Evolutionary conservation across 2,329 filamentous ascomycete species (phyloP).

Genomic region (Penicillium italicum): DNA sequence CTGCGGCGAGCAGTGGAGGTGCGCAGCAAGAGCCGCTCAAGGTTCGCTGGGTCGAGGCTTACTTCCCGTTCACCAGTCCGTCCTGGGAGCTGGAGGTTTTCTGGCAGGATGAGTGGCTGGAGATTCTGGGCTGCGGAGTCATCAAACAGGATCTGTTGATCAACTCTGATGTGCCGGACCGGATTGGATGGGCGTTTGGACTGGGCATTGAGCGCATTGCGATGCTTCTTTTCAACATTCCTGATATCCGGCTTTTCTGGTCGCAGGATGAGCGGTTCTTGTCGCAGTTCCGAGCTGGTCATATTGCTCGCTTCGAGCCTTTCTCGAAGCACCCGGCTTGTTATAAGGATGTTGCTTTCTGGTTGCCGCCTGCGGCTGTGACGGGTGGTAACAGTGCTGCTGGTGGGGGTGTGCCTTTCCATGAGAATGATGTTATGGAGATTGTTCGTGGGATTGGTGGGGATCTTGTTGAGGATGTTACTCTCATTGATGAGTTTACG

Average conservation of each 20-base stretch:
- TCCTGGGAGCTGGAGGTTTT: conserved; percentile 96
- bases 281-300: conserved; percentile 65
- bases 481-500: conserved; percentile 77
- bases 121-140: conserved; percentile 89
- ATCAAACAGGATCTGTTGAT: conserved; percentile 77
- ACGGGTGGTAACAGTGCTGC: conserved; percentile 37
- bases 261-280: conserved; percentile 79
- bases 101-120: conserved; percentile 92
- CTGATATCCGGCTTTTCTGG: conserved; percentile 97
- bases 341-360: conserved; percentile 92
- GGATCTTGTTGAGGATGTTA: conserved; percentile 83
- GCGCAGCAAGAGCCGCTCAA: conserved; percentile 67
- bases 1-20: conserved; percentile 50
- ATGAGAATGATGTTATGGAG: conserved; percentile 98
- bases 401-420: conserved; percentile 54
- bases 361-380: conserved; percentile 57
- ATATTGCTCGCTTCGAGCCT: conserved; percentile 66
- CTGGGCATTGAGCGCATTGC: conserved; percentile 91
- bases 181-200: conserved; percentile 93
- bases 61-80: conserved; percentile 94
- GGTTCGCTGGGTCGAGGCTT: conserved; percentile 93
- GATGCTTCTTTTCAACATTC: conserved; percentile 95
- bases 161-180: conserved; percentile 69
- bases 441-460: conserved; percentile 79
- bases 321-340: conserved; percentile 91